Evolutionary conservation across 768 basidiomycete genomes (phyloP).

Genomic region (Pisolithus orientalis): DNA sequence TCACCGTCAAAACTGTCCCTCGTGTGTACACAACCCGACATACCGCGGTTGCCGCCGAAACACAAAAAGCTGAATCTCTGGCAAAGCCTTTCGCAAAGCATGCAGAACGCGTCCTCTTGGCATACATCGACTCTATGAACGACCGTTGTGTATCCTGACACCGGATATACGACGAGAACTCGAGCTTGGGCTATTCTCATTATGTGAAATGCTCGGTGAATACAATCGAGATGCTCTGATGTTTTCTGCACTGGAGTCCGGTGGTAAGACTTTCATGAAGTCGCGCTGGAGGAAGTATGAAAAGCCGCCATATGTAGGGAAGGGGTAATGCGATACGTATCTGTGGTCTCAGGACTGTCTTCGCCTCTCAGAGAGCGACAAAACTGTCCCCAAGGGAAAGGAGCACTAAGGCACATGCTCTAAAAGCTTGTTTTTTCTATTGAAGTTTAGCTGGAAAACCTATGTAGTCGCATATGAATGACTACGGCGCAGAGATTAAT

Average conservation of each 20-base stretch:
- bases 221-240: constrained; percentile 78
- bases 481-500: no score
- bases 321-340: constrained; percentile 38
- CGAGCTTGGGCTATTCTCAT: constrained; percentile 69
- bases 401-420: no score
- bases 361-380: no score
- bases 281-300: constrained; percentile 81
- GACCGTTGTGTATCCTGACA: constrained; percentile 60
- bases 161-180: constrained; percentile 63
- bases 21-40: constrained; percentile 32
- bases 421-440: no score
- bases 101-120: constrained; percentile 67
- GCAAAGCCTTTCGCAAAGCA: constrained; percentile 83
- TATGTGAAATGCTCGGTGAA: constrained; percentile 81
- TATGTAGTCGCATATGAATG: no score
- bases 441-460: no score
- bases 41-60: constrained; percentile 22
- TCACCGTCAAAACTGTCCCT: constrained; percentile 63
- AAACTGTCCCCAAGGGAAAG: no score
- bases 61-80: constrained; percentile 67
- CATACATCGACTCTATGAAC: constrained; percentile 73
- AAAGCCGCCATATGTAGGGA: constrained; percentile 76
- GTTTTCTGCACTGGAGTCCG: constrained; percentile 63
- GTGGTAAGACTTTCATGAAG: constrained; percentile 69
- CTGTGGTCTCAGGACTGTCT: no score